Percentiles rank a stretch among this genome's conserved stretches.
Evolutionary conservation across 768 basidiomycete genomes (phyloP).

Genomic region (Rubroboletus pulcherrimus): DNA sequence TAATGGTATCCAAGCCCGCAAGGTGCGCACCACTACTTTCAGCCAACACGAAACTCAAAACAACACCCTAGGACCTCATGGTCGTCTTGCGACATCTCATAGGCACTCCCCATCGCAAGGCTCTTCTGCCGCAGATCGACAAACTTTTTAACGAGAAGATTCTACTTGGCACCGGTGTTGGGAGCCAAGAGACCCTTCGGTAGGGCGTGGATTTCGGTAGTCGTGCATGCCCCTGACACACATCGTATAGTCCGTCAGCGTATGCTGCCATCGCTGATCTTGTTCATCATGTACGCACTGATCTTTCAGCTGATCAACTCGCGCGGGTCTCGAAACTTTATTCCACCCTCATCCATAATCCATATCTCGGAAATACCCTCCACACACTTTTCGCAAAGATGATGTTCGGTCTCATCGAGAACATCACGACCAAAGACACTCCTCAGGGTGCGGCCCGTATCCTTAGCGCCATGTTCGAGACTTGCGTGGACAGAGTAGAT

Average conservation of each 20-base stretch:
- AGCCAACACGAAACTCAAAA: neutral
- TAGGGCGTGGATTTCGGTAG: constrained; percentile 28
- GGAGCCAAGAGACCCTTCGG: constrained; percentile 83
- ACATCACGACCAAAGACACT: constrained; percentile 72
- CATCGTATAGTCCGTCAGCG: constrained; percentile 56
- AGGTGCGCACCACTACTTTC: constrained; percentile 41
- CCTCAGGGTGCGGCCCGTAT: constrained; percentile 63
- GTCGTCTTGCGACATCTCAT: constrained; percentile 90
- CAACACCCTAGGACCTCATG: constrained; percentile 68
- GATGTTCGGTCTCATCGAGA: constrained; percentile 85
- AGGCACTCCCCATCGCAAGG: constrained; percentile 69
- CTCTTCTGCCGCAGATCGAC: constrained; percentile 79
- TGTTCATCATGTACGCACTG: constrained; percentile 84
- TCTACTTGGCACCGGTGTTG: constrained; percentile 78
- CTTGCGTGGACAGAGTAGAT: constrained; percentile 80
- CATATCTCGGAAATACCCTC: constrained; percentile 71
- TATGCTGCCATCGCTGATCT: constrained; percentile 91
- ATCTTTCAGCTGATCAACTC: constrained; percentile 74
- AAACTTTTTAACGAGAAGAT: constrained; percentile 89
- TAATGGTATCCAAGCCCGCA: constrained; percentile 76
- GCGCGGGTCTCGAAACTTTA: constrained; percentile 78
- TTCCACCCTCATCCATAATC: constrained; percentile 86
- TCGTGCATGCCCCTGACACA: constrained; percentile 1
- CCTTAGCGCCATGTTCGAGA: constrained; percentile 75
- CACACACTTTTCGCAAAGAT: constrained; percentile 92